A percentile compares a stretch with the other conserved stretches of the same genome.
phyloP scores from a whole-genome alignment of 108 stramenopile species.

The Nannochloropsis salina region DNA sequence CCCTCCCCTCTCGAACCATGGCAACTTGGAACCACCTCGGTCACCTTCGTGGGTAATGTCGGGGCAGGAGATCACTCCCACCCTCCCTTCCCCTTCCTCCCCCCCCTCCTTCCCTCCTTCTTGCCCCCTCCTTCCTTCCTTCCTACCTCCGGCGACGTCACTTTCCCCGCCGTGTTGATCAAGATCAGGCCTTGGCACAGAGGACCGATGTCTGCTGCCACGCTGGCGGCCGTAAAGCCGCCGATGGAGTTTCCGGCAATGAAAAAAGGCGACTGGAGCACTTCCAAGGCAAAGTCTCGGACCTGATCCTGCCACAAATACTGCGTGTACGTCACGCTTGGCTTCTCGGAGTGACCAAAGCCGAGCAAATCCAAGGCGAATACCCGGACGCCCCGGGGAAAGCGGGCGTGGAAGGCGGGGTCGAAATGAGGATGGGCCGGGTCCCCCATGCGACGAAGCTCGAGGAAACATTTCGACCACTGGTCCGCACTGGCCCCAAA shows the following conservation, averaged over 20 bases:
- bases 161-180: conserved; percentile 46
- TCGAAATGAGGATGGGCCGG: too few species aligned
- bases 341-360: conserved; percentile 50
- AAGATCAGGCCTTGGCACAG: conserved; percentile 46
- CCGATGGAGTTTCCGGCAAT: conserved; percentile 55
- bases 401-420: neutral
- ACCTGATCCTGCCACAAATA: conserved; percentile 50
- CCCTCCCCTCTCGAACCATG: too few species aligned
- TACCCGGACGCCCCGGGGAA: conserved; percentile 19
- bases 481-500: conserved; percentile 51
- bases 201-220: conserved; percentile 40
- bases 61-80: too few species aligned
- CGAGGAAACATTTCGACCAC: conserved; percentile 37
- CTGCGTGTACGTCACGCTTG: conserved; percentile 47
- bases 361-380: conserved; percentile 48
- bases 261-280: conserved; percentile 40
- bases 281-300: conserved; percentile 39
- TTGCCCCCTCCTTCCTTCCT: neutral
- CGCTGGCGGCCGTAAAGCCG: conserved; percentile 47
- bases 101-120: neutral
- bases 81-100: neutral
- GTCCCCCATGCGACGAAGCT: neutral
- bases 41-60: too few species aligned
- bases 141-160: neutral
- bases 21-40: too few species aligned